phyloP scores from a whole-genome alignment of 768 basidiomycete species.

The Daedaleopsis sinensis region DNA sequence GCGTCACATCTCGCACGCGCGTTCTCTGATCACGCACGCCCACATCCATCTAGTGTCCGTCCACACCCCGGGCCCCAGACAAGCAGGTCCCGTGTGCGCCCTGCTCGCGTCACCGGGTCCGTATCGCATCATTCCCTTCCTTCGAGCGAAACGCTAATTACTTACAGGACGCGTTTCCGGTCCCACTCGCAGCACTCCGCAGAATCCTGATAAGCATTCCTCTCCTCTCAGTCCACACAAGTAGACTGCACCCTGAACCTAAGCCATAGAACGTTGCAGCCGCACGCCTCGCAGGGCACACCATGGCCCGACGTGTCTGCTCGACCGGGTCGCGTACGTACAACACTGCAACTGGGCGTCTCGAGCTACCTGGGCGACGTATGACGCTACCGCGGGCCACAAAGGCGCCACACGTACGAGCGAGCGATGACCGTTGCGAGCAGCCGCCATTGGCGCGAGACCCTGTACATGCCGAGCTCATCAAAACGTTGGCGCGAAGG shows the following conservation, averaged over 20 bases:
- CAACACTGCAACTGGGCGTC: too few species aligned
- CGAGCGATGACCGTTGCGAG: too few species aligned
- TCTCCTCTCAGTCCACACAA: background rate
- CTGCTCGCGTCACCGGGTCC: background rate
- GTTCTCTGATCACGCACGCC: slow-evolving; percentile 3
- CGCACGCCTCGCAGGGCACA: too few species aligned
- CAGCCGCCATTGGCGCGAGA: too few species aligned
- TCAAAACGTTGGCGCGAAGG: too few species aligned
- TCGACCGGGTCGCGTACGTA: too few species aligned
- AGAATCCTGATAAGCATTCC: background rate
- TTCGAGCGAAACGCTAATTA: background rate
- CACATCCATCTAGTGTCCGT: background rate
- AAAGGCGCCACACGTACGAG: too few species aligned
- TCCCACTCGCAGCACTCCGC: background rate
- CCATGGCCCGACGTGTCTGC: too few species aligned
- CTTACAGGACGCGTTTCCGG: background rate
- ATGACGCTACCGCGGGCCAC: too few species aligned
- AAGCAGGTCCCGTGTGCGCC: background rate
- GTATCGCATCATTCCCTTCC: background rate
- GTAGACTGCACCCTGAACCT: background rate
- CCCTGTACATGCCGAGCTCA: too few species aligned
- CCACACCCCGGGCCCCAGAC: background rate
- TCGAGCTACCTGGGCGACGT: too few species aligned
- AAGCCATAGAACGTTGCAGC: background rate
- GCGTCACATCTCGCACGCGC: slow-evolving; percentile 11